Evolutionary conservation across 768 basidiomycete genomes (phyloP).

Genomic region (Rhizopogon rudus): DNA sequence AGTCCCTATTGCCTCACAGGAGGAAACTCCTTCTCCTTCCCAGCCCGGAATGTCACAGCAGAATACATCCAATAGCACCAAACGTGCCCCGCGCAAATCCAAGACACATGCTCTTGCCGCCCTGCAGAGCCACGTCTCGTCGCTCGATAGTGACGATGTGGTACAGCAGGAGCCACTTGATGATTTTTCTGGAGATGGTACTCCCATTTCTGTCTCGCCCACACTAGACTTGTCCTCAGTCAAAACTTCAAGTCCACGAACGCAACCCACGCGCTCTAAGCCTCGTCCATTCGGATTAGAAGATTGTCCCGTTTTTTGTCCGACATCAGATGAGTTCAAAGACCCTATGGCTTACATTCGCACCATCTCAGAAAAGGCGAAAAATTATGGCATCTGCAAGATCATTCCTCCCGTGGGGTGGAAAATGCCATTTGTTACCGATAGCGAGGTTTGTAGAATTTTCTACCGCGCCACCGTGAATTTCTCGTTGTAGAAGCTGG

Average conservation of each 20-base stretch:
- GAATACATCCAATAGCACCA: slow-evolving; percentile 39
- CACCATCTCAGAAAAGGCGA: slow-evolving; percentile 67
- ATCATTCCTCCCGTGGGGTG: slow-evolving; percentile 90
- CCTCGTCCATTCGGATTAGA: slow-evolving; percentile 80
- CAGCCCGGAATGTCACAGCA: slow-evolving; percentile 30
- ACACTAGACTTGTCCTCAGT: slow-evolving; percentile 65
- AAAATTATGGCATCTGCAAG: slow-evolving; percentile 89
- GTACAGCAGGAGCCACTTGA: slow-evolving; percentile 35
- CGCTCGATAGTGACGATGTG: slow-evolving; percentile 47
- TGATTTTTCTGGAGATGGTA: slow-evolving; percentile 42
- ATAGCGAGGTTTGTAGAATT: slow-evolving; percentile 72
- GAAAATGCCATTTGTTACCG: slow-evolving; percentile 94
- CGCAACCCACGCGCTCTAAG: slow-evolving; percentile 30
- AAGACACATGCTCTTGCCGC: slow-evolving; percentile 86
- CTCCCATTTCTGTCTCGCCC: slow-evolving; percentile 59
- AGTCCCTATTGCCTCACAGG: slow-evolving; percentile 52
- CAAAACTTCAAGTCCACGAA: slow-evolving; percentile 57
- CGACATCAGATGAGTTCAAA: slow-evolving; percentile 85
- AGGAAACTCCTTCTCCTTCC: slow-evolving; percentile 30
- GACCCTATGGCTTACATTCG: slow-evolving; percentile 94
- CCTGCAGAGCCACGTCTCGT: slow-evolving; percentile 60
- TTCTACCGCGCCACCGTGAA: slow-evolving; percentile 11
- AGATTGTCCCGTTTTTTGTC: slow-evolving; percentile 88
- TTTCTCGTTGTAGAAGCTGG: slow-evolving; percentile 16
- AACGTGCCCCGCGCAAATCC: slow-evolving; percentile 82